Percentiles rank a stretch among this genome's conserved stretches.
Conservation (phyloP, 441 rosid genomes). For the Hura crepitans region DNA sequence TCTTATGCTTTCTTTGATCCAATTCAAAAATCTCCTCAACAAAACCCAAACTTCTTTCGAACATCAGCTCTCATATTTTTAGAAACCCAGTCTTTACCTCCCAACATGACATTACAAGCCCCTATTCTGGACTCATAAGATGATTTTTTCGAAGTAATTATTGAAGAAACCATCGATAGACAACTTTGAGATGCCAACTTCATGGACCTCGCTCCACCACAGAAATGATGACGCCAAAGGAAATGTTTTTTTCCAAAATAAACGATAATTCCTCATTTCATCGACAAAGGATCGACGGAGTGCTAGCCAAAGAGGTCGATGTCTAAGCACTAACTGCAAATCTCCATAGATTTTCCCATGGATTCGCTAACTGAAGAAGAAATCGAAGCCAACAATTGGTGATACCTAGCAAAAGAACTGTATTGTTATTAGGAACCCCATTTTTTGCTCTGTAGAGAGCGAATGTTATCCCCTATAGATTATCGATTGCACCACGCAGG, state of each 20-base stretch:
- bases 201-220: conserved; percentile 45
- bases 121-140: conserved; percentile 64
- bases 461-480: too few relatives aligned
- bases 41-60: conserved; percentile 35
- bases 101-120: conserved; percentile 33
- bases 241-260: conserved; percentile 83
- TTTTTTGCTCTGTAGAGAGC: conserved; percentile 79
- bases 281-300: conserved; percentile 45
- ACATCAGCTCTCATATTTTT: conserved; percentile 29
- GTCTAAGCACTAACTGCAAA: conserved; percentile 72
- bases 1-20: conserved; percentile 38
- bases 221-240: conserved; percentile 61
- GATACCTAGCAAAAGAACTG: conserved; percentile 73
- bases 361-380: conserved; percentile 91
- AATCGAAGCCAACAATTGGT: conserved; percentile 78
- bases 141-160: conserved; percentile 56
- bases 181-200: conserved; percentile 45
- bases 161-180: conserved; percentile 30
- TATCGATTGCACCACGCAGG: too few relatives aligned
- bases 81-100: conserved; percentile 24
- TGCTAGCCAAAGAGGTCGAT: conserved; percentile 62
- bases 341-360: conserved; percentile 83
- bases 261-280: conserved; percentile 65
- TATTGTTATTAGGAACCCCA: conserved; percentile 75
- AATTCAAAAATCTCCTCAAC: conserved; percentile 31